A percentile compares a stretch with the other conserved stretches of the same genome.
Evolutionary conservation across 768 basidiomycete genomes (phyloP).

Genomic region (Kwoniella botswanensis): DNA sequence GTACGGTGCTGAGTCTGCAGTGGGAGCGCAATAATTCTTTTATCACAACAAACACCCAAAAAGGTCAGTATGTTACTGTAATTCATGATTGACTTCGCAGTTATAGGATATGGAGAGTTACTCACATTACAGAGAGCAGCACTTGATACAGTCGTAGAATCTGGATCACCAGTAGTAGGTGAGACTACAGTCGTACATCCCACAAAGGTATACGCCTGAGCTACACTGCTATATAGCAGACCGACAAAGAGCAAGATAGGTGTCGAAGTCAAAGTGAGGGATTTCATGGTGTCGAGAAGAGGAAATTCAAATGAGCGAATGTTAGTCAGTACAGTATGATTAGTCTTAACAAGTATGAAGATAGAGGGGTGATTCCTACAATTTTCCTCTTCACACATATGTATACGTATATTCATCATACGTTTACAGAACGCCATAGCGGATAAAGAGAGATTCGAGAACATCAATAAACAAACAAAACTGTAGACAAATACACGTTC

Average conservation of each 20-base stretch:
- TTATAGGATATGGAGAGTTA: neutral
- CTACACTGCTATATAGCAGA: neutral
- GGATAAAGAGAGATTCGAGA: no score
- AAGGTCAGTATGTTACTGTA: neutral
- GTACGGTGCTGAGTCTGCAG: neutral
- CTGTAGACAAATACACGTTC: neutral
- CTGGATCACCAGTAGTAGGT: neutral
- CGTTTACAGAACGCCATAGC: neutral
- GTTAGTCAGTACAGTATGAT: neutral
- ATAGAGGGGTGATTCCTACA: neutral
- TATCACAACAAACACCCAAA: no score
- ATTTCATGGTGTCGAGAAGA: neutral
- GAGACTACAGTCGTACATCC: neutral
- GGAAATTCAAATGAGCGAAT: neutral
- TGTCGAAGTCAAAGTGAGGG: neutral
- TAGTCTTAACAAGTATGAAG: neutral
- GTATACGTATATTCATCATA: neutral
- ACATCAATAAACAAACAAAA: neutral
- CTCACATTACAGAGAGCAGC: neutral
- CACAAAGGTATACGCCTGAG: neutral
- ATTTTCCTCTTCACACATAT: neutral
- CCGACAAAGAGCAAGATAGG: neutral
- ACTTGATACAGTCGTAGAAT: neutral
- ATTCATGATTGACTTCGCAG: neutral
- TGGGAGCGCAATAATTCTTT: neutral